Conservation (phyloP, 2,329 filamentous ascomycete genomes). For the Fusarium sp. region DNA sequence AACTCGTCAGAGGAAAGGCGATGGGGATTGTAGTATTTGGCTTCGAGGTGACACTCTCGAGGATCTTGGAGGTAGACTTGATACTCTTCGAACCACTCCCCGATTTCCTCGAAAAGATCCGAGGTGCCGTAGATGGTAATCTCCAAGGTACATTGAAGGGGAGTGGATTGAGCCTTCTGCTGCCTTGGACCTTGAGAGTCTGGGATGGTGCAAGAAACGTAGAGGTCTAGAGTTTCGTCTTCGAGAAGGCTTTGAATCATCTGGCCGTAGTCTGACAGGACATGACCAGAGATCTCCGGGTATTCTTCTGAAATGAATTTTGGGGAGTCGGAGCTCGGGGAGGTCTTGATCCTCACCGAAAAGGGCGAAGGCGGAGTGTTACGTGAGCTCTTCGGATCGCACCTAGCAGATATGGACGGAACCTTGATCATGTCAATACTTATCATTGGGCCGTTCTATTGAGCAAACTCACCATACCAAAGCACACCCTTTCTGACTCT, state of each 20-base stretch:
- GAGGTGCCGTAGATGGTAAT: slow-evolving; percentile 50
- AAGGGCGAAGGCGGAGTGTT: too few relatives aligned
- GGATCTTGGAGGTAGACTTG: slow-evolving; percentile 53
- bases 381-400: not conserved
- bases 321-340: too few relatives aligned
- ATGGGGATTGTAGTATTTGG: slow-evolving; percentile 53
- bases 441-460: accelerated
- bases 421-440: not conserved
- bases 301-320: too few relatives aligned
- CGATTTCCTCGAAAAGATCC: slow-evolving; percentile 44
- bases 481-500: slow-evolving; percentile 1
- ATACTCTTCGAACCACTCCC: slow-evolving; percentile 47
- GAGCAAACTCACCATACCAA: slow-evolving; percentile 17
- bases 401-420: not conserved
- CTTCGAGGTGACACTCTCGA: slow-evolving; percentile 39
- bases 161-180: accelerated
- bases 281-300: not conserved
- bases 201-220: not conserved
- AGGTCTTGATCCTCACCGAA: too few relatives aligned
- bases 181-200: not conserved
- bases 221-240: slow-evolving; percentile 9
- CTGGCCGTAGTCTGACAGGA: slow-evolving; percentile 13
- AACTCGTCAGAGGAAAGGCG: too few relatives aligned
- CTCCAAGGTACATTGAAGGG: slow-evolving; percentile 1
- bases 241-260: slow-evolving; percentile 30